phyloP scores from a whole-genome alignment of 768 basidiomycete species.

The Serpula lacrymans region DNA sequence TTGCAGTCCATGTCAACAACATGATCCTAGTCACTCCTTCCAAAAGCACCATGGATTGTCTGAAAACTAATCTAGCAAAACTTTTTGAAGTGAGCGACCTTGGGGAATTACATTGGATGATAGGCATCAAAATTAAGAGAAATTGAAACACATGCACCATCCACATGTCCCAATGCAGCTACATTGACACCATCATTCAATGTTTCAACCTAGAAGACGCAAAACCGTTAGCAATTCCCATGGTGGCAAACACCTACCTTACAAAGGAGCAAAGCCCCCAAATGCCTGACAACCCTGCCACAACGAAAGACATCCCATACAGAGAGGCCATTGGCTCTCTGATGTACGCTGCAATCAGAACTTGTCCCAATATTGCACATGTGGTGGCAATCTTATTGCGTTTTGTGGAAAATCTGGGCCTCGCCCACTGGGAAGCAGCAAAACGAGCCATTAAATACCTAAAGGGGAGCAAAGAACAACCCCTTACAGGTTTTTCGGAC shows the following conservation, averaged over 20 bases:
- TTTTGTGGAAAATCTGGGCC: slow-evolving; percentile 16
- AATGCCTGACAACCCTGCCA: slow-evolving; percentile 1
- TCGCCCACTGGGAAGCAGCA: slow-evolving; percentile 17
- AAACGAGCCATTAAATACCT: slow-evolving; percentile 23
- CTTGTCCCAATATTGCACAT: slow-evolving; percentile 28
- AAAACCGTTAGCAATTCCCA: slow-evolving; percentile 5
- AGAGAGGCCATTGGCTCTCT: slow-evolving; percentile 21
- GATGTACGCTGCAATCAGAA: slow-evolving; percentile 22
- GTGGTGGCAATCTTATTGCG: slow-evolving; percentile 15
- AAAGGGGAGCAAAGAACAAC: slow-evolving; percentile 11
- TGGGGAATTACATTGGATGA: no score
- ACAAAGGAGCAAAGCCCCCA: slow-evolving; percentile 2
- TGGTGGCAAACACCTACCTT: slow-evolving; percentile 5
- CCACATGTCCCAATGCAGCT: no score
- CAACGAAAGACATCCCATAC: no score
- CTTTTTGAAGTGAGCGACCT: no score
- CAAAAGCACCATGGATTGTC: no score
- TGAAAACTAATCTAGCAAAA: no score
- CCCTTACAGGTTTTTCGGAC: no score
- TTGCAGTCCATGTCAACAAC: no score
- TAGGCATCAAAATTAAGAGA: no score
- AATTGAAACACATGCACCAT: no score
- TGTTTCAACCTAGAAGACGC: no score
- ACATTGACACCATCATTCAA: slow-evolving; percentile 9
- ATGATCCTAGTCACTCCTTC: no score